These are phyloP conservation scores for Wallacemonas sp. DNA, from an alignment of 208 protist genomes.

Conservation along the genomic window DNA sequence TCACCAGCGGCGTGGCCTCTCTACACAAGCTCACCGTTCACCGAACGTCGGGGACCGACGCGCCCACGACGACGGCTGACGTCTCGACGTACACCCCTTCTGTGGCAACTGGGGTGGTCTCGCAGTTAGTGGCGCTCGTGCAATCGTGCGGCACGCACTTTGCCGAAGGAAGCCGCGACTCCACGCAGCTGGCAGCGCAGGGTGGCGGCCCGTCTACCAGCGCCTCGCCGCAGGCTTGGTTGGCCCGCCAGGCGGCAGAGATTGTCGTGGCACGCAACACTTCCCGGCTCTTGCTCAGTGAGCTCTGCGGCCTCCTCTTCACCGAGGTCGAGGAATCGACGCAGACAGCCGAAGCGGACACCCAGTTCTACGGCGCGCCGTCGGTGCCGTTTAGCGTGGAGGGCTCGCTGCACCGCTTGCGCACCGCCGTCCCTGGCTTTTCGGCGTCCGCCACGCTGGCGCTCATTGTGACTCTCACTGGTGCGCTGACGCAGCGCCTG, in stretches of 20 bases:
- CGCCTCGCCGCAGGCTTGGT: no score
- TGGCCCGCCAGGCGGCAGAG: slow-evolving; percentile 15
- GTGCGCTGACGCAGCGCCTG: slow-evolving; percentile 15
- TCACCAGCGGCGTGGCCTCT: slow-evolving; percentile 29
- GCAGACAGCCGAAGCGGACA: background rate
- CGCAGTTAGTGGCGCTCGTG: slow-evolving; percentile 31
- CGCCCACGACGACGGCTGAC: background rate
- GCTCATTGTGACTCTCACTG: slow-evolving; percentile 15
- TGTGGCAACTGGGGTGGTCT: slow-evolving; percentile 3
- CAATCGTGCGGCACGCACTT: background rate
- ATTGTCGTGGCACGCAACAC: slow-evolving; percentile 48
- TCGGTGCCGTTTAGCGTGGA: background rate
- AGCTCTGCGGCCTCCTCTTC: slow-evolving; percentile 43
- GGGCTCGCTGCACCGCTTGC: slow-evolving; percentile 8
- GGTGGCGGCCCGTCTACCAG: no score
- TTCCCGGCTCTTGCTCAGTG: slow-evolving; percentile 52
- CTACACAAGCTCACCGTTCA: slow-evolving; percentile 19
- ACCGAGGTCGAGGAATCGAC: slow-evolving; percentile 3
- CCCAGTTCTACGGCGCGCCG: background rate
- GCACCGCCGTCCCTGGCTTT: background rate
- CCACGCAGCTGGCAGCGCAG: background rate
- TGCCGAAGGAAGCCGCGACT: background rate
- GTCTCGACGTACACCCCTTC: background rate
- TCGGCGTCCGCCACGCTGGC: slow-evolving; percentile 6
- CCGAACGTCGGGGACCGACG: background rate